Evolutionary conservation across 2,329 filamentous ascomycete species (phyloP).

Genomic region (Aurifilum marmelostoma): DNA sequence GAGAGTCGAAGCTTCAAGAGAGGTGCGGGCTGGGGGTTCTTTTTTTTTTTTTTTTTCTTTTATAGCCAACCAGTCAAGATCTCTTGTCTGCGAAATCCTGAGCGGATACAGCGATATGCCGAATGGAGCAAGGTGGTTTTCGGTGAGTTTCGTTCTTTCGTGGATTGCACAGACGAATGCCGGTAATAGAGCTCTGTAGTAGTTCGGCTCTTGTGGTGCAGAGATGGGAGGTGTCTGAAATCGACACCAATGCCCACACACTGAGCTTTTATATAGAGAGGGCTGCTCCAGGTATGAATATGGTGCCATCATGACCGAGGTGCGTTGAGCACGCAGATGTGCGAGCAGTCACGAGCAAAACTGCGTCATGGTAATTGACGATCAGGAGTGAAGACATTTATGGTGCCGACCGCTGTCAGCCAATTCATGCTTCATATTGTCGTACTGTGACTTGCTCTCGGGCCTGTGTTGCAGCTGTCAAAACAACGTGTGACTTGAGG

Average conservation of each 20-base stretch:
- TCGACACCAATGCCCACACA: not conserved
- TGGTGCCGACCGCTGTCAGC: not conserved
- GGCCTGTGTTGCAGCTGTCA: not conserved
- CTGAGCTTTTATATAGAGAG: not conserved
- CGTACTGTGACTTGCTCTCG: not conserved
- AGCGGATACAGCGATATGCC: not conserved
- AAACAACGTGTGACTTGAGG: not conserved
- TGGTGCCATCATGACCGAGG: not conserved
- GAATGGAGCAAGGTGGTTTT: not conserved
- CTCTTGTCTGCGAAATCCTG: not conserved
- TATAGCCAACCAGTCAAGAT: not conserved
- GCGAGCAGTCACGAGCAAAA: not conserved
- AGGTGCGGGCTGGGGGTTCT: too few relatives aligned
- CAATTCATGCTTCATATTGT: not conserved
- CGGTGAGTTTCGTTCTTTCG: not conserved
- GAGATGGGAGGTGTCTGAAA: too few relatives aligned
- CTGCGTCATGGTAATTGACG: not conserved
- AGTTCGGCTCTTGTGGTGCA: not conserved
- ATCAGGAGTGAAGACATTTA: not conserved
- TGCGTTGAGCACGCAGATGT: not conserved
- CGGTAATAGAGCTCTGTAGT: not conserved
- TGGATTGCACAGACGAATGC: not conserved
- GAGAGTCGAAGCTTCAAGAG: not conserved
- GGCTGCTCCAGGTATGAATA: not conserved
- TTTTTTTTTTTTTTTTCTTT: not conserved